Base-by-base conservation (phyloP, 2,329 filamentous ascomycete species). In the Trichophyton verrucosum region DNA sequence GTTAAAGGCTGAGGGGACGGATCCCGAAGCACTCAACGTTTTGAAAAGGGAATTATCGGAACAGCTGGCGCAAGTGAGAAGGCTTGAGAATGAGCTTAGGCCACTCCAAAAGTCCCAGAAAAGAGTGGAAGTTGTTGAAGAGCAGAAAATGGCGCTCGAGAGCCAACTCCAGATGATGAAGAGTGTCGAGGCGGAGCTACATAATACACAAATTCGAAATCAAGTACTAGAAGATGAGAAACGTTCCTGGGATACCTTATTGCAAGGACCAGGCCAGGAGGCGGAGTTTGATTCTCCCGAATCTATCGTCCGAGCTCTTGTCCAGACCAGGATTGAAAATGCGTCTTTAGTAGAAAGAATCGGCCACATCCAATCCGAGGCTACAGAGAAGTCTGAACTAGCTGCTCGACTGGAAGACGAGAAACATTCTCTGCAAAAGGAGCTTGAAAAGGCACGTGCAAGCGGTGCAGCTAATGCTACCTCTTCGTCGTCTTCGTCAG, bases 81-180 rank as follows among this genome's bases (percentile, higher is more conserved):
- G 83, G 33, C 78, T 99, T 2, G 94, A 99, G 71, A 81, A 83
- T 0, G 92, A 99, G 71, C 76, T 99, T 40, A 89, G 88, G 67
- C 87, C 91, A 66, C 80, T 95, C 42, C 86, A 91, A 13, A 88
- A 91, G 66, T 76, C 87, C 2, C 86, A 91, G 71, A 92, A 89
- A 74, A 89, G 88, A n/a, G 86, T 96, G 1, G 89, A 96, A 69
- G 83, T 99, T 1, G 88, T 97, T 0, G 91, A 99, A 71, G 94
- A 99, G 72, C 91, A 99, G 76, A 97, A 97, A 78, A 81, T 89
- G 64, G 83, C 85, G 0, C 76, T 99, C 22, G 87, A 94, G 72
- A 84, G 86, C 36, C 89, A 85, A 69, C 72, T 99, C 1, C 85
- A 89, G 63, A 79, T 87, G 42, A 86, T 92, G 73, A 84, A 89